Base-by-base conservation (phyloP, 2,329 filamentous ascomycete species). In the Epichloe sp. region DNA sequence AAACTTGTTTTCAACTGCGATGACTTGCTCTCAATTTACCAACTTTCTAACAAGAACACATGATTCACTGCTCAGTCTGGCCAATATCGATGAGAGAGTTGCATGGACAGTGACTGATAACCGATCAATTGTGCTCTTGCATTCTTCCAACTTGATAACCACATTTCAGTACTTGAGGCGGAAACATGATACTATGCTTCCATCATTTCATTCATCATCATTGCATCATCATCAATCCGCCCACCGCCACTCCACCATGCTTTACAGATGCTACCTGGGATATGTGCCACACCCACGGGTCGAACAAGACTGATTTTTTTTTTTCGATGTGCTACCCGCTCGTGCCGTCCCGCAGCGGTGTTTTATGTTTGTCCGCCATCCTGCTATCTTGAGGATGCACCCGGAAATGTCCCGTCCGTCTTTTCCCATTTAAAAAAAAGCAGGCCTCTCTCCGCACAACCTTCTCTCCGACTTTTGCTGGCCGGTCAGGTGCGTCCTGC, bases 401-500 rank as follows among this genome's bases (percentile, higher is more conserved):
- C 26, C 31, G 8, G 10, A 31, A 31, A 31, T 31, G 10, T 31
- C 31, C 31, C 31, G 8, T 4, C 31, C 10, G 31, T 31, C 31
- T 31, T 31, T 11, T 31, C 10, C 37, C 37, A 8, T 17, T 12
- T 17, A 12, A 31, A 10, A 31, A 10, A 14, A 3, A 3, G 38
- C 38, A 40, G 38, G 7, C 26, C 31, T 17, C 31, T 10, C 19
- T 14, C 17, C 34, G 31, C n/a, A n/a, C n/a, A n/a, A n/a, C n/a
- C n/a, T n/a, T 17, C 31, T 10, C 19, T 14, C 17, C 34, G 31
- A 12, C 44, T 15, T 14, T 36, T n/a, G 15, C n/a, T 44, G 23
- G n/a, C 44, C 17, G 44, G 41, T n/a, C n/a, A 47, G 40, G 17
- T 50, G 47, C 49, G 45, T 48, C 41, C 36, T 48, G 49, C 44